phyloP scores from a whole-genome alignment of 2,329 filamentous ascomycete genomes.

The Pestalotiopsis sp. region DNA sequence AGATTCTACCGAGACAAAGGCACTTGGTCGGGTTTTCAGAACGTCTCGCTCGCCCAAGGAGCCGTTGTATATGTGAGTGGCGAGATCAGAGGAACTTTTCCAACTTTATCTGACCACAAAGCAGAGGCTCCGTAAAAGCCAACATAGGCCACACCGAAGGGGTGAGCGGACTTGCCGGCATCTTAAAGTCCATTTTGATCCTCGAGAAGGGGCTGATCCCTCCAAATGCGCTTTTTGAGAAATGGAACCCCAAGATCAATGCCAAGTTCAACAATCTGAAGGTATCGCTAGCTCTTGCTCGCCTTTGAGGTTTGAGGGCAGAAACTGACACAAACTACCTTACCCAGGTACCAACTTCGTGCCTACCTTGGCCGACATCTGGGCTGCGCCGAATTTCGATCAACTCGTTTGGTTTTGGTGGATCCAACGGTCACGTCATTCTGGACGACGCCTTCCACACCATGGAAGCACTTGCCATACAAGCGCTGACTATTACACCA shows the following conservation, averaged over 20 bases:
- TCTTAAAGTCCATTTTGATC: constrained; percentile 22
- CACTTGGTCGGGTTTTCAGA: constrained; percentile 24
- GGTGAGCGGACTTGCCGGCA: constrained; percentile 15
- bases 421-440: constrained; percentile 22
- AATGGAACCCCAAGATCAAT: constrained; percentile 16
- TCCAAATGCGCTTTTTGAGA: constrained; percentile 18
- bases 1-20: constrained; percentile 34
- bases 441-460: constrained; percentile 18
- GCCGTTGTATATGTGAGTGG: constrained; percentile 20
- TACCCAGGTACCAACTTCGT: constrained; percentile 12
- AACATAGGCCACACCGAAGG: constrained; percentile 11
- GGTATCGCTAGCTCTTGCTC: constrained; percentile 2
- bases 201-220: constrained; percentile 23
- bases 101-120: background rate
- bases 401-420: constrained; percentile 26
- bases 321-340: background rate
- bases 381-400: constrained; percentile 17
- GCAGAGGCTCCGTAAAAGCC: constrained; percentile 5
- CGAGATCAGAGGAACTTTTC: background rate
- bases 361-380: constrained; percentile 15
- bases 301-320: background rate
- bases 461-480: constrained; percentile 11
- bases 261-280: constrained; percentile 13
- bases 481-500: constrained; percentile 9
- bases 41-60: background rate